Conservation (phyloP, 768 basidiomycete genomes). For the Porpolomopsis calyptriformis region DNA sequence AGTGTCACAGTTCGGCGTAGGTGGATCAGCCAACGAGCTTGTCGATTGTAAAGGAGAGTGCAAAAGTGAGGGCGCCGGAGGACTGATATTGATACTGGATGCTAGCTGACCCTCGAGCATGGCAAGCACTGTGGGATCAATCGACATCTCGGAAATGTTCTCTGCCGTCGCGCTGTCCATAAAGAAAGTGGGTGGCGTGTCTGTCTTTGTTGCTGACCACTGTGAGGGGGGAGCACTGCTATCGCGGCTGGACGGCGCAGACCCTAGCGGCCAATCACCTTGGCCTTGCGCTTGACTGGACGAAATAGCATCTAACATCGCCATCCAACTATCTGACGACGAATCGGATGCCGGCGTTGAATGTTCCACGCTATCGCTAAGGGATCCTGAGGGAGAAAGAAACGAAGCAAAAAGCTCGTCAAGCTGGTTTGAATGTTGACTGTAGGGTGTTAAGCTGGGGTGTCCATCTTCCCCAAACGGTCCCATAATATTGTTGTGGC, state of each 20-base stretch:
- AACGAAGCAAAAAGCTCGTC: constrained; percentile 29
- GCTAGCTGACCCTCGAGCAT: constrained; percentile 12
- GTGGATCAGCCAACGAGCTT: constrained; percentile 24
- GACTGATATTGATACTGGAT: constrained; percentile 14
- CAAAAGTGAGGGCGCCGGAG: constrained; percentile 7
- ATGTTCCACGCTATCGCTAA: constrained; percentile 7
- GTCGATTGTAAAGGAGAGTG: constrained; percentile 23
- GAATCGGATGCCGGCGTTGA: constrained; percentile 22
- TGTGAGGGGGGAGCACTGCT: not conserved
- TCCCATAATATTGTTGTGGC: constrained; percentile 9
- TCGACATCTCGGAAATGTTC: constrained; percentile 4
- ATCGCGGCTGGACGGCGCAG: not conserved
- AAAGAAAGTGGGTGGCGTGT: not conserved
- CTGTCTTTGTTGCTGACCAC: not conserved
- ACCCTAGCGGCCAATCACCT: not conserved
- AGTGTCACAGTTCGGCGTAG: constrained; percentile 25
- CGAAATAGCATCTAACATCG: constrained; percentile 37
- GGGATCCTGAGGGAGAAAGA: not conserved
- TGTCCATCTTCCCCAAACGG: constrained; percentile 2
- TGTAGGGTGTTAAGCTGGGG: constrained; percentile 4
- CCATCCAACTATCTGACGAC: constrained; percentile 38
- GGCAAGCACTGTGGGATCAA: constrained; percentile 26
- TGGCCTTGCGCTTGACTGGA: constrained; percentile 18
- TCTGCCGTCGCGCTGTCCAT: constrained; percentile 5
- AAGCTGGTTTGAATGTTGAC: constrained; percentile 21